Conservation (phyloP, 179 eudicot genomes). For the Carnegiea gigantea region DNA sequence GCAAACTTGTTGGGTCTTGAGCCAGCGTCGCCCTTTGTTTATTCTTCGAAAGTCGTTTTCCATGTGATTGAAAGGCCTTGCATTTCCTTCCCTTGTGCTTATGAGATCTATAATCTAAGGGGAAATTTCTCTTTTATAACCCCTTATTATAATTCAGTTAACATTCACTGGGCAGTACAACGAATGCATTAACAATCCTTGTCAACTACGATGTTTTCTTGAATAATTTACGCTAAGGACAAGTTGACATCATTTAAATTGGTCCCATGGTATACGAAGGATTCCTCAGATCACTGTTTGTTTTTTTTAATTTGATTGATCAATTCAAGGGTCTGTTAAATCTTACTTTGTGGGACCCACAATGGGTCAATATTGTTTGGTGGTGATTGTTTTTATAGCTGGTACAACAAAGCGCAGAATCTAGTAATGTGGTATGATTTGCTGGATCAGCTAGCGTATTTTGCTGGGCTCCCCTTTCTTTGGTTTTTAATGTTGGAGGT, state of each 20-base stretch:
- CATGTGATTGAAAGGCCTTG: not conserved
- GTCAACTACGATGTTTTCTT: not conserved
- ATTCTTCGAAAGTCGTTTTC: not conserved
- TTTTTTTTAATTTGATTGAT: not conserved
- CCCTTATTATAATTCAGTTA: not conserved
- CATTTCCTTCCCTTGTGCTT: not conserved
- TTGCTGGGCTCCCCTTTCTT: not conserved
- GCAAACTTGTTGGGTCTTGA: not conserved
- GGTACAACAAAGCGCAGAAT: not conserved
- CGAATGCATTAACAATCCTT: not conserved
- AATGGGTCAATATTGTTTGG: not conserved
- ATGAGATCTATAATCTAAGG: not conserved
- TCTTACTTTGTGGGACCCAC: not conserved
- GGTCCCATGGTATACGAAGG: not conserved
- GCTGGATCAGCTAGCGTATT: not conserved
- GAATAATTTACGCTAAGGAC: not conserved
- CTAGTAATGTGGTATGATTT: not conserved
- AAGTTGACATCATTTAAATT: not conserved
- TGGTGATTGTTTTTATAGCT: not conserved
- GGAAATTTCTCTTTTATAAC: not conserved
- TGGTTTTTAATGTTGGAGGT: not conserved
- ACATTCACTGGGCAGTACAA: not conserved
- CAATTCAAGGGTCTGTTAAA: not conserved
- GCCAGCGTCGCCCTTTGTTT: conserved; percentile 1
- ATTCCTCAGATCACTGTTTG: not conserved